phyloP scores from a whole-genome alignment of 1,139 yeast genomes.

The Kluyveromyces marxianus region DNA sequence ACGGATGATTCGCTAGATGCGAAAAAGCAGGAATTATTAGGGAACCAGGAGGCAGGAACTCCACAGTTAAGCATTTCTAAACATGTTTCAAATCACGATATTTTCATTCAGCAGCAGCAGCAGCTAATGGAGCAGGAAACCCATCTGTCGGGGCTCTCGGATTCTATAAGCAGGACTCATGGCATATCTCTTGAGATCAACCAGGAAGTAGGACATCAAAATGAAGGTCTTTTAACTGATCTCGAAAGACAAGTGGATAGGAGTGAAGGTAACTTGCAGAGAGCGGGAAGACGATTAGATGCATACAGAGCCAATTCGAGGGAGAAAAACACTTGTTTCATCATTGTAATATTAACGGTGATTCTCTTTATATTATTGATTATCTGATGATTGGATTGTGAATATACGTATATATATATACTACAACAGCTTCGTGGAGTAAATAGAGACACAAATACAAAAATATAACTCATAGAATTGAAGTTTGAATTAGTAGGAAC shows the following conservation, averaged over 20 bases:
- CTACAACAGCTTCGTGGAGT: background rate
- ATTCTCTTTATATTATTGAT: constrained; percentile 22
- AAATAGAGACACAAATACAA: background rate
- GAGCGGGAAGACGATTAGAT: constrained; percentile 23
- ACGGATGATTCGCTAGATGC: constrained; percentile 6
- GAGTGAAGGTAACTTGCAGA: constrained; percentile 20
- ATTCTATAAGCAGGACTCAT: constrained; percentile 21
- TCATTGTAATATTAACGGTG: constrained; percentile 20
- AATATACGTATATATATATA: background rate
- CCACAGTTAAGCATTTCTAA: constrained; percentile 7
- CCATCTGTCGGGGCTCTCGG: constrained; percentile 20
- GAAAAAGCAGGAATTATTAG: constrained; percentile 8
- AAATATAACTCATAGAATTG: background rate
- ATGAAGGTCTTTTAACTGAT: constrained; percentile 22
- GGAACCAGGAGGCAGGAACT: background rate
- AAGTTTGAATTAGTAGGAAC: background rate
- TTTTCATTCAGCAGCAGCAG: constrained; percentile 27
- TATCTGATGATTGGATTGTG: constrained; percentile 4
- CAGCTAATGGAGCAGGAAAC: constrained; percentile 26
- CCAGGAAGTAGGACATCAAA: constrained; percentile 26
- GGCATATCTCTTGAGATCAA: constrained; percentile 25
- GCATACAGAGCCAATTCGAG: constrained; percentile 23
- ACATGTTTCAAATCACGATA: constrained; percentile 22
- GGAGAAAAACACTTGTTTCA: constrained; percentile 27
- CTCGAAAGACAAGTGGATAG: constrained; percentile 25